Evolutionary conservation across 2,329 filamentous ascomycete species (phyloP), one percentile per base, ranked within the genome.

Genomic region (Stagonosporopsis cucurbitacearum): DNA sequence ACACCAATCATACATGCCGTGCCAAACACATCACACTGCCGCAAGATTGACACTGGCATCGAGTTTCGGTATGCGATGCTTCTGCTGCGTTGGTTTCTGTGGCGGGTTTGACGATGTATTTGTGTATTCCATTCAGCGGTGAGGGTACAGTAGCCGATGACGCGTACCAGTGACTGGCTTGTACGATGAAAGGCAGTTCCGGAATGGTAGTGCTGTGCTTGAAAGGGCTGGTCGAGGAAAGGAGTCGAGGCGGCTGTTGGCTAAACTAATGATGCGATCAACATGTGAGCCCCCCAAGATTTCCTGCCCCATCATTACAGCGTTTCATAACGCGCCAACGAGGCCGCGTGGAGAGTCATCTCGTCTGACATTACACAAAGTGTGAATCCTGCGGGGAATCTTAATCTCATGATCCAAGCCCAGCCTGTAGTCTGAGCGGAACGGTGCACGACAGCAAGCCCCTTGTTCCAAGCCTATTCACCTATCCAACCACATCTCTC

Each of bases 1-100:
- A 51, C 42, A 48, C 47, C 53, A 43, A 39, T 46, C 47, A 43
- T 19, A 46, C 42, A 37, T 25, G 53, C 17, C 22, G 41, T 28
- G 36, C 37, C 25, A 22, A 12, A 30, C 37, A 22, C 28, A 30
- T 22, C 20, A 44, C 33, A 35, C 39, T 33, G 23, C 36, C 25
- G 37, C 9, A 15, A 17, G 7, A 44, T 6, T 9, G 11, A 23
- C 25, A 4, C n/a, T 40, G 12, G 6, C 23, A 20, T 33, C 5
- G 7, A 45, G 33, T 40, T 8, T 26, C n/a, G 28, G 30, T 17
- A 20, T 32, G 19, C 8, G 17, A 9, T 11, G 35, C 11, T 20
- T 17, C 17, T 37, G 17, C 35, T 37, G 19, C 17, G 17, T 20
- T 37, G 17, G 17, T 20, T 19, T 37, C 17, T 37, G 5, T 13